Percentiles rank a stretch among this genome's conserved stretches.
Evolutionary conservation across 2,329 filamentous ascomycete species (phyloP).

Genomic region (Phialophora tarda): DNA sequence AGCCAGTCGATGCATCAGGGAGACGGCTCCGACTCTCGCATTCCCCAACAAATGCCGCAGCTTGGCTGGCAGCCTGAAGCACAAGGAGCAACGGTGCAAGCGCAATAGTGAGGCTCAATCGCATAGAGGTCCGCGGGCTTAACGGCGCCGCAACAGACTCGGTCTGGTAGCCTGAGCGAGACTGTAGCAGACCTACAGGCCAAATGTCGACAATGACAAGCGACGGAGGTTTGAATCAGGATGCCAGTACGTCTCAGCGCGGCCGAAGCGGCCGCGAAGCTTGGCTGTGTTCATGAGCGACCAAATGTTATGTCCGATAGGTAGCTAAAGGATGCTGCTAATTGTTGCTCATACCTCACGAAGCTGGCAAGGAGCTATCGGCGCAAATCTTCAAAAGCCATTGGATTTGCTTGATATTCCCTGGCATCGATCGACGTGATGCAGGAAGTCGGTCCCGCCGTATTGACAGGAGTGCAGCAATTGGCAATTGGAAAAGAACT

Average conservation of each 20-base stretch:
- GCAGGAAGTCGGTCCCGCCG: neutral
- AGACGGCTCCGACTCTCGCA: neutral
- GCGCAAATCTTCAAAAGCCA: neutral
- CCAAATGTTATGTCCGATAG: neutral
- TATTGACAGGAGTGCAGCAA: neutral
- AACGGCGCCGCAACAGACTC: too few relatives aligned
- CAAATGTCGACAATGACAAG: neutral
- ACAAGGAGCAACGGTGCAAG: neutral
- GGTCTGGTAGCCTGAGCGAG: neutral
- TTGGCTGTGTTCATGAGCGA: neutral
- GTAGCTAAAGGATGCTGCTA: neutral
- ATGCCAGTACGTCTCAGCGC: neutral
- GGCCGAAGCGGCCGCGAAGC: slow-evolving; percentile 2
- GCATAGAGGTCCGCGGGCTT: too few relatives aligned
- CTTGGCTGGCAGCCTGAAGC: neutral
- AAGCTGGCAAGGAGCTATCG: neutral
- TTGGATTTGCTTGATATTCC: neutral
- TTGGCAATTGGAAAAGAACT: neutral
- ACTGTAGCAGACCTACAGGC: neutral
- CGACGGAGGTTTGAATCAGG: neutral
- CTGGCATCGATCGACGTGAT: neutral
- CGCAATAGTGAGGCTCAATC: too few relatives aligned
- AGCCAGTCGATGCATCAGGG: neutral
- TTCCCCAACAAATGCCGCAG: neutral
- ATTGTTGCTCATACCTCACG: neutral